These are phyloP conservation scores for Stenocarpella maydis DNA, from an alignment of 2,329 filamentous ascomycete genomes.

Conservation along the genomic window DNA sequence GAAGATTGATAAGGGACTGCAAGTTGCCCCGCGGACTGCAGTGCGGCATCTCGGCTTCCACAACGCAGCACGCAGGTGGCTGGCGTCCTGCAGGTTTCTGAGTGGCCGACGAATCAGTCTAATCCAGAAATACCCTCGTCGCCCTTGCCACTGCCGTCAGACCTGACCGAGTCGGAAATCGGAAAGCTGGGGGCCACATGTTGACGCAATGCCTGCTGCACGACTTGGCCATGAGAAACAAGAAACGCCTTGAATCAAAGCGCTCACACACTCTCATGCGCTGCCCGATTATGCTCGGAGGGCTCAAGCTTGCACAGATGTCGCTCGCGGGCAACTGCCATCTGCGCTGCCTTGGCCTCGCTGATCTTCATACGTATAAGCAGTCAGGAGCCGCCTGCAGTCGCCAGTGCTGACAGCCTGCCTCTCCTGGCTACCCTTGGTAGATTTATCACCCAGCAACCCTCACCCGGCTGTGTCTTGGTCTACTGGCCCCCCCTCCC, in stretches of 20 bases:
- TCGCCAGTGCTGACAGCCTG: constrained; percentile 10
- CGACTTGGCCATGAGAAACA: constrained; percentile 12
- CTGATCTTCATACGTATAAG: constrained; percentile 17
- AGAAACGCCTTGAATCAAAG: constrained; percentile 23
- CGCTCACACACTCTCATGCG: constrained; percentile 12
- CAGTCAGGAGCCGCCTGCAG: constrained; percentile 18
- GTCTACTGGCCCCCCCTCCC: neutral
- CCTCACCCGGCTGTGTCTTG: constrained; percentile 11
- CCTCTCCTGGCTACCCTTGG: neutral
- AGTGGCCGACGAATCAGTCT: constrained; percentile 19
- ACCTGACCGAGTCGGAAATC: constrained; percentile 4
- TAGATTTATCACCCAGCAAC: no score
- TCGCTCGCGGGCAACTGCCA: neutral
- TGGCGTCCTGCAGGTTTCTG: constrained; percentile 15
- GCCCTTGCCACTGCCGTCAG: constrained; percentile 19
- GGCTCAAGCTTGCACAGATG: constrained; percentile 8
- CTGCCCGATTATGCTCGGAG: constrained; percentile 1
- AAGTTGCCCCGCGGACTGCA: constrained; percentile 7
- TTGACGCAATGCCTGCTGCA: constrained; percentile 19
- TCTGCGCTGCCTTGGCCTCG: neutral
- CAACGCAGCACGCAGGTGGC: constrained; percentile 11
- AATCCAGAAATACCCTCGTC: constrained; percentile 18
- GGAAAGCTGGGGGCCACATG: constrained; percentile 18
- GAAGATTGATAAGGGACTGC: neutral
- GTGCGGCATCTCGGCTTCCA: constrained; percentile 22